phyloP scores from a whole-genome alignment of 768 basidiomycete genomes.

The Kwoniella sp. region DNA sequence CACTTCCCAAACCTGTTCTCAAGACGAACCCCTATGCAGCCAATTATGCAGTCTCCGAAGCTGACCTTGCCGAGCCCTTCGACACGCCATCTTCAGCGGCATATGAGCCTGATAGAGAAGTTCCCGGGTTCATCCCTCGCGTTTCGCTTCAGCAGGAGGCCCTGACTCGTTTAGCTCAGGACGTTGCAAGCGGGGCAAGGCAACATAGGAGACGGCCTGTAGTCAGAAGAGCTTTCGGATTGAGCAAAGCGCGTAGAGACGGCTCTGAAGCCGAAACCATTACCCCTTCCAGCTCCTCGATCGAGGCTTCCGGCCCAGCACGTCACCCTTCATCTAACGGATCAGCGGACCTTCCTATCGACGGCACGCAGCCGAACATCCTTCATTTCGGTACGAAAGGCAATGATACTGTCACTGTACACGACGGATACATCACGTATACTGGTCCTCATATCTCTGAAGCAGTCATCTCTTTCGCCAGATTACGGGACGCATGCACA shows the following conservation, averaged over 20 bases:
- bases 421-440: conserved; percentile 10
- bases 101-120: neutral
- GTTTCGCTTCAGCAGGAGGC: too few species aligned
- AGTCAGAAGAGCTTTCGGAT: neutral
- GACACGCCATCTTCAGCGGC: neutral
- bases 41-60: conserved; percentile 18
- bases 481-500: conserved; percentile 83
- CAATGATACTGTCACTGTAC: conserved; percentile 1
- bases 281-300: neutral
- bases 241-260: neutral
- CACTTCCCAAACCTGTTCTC: conserved; percentile 16
- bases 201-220: neutral
- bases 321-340: too few species aligned
- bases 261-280: neutral
- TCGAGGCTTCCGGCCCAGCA: neutral
- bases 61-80: conserved; percentile 9
- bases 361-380: neutral
- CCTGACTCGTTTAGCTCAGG: too few species aligned
- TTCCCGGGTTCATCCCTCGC: too few species aligned
- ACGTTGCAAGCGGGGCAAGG: neutral
- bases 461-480: conserved; percentile 63
- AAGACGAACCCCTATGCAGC: conserved; percentile 26
- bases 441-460: neutral
- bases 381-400: neutral
- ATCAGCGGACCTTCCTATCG: too few species aligned